Percentiles rank a stretch among this genome's conserved stretches.
Evolutionary conservation across 441 rosid species (phyloP).

Genomic region (Flueggea neowawraea): DNA sequence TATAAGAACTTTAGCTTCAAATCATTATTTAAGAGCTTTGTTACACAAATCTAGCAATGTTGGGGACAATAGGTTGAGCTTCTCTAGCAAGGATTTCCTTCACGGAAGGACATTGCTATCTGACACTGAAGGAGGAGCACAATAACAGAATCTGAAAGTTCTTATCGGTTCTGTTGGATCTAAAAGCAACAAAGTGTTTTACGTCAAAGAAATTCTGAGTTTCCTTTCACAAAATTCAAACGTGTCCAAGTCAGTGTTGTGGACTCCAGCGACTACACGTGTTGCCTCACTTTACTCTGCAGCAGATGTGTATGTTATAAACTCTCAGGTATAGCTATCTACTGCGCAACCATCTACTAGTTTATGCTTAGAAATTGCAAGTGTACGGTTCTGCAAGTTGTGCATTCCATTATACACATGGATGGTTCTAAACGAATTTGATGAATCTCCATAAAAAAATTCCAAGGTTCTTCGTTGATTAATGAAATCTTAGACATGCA

Average conservation of each 20-base stretch:
- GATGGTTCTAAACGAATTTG: not conserved
- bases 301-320: slow-evolving; percentile 88
- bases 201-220: slow-evolving; percentile 64
- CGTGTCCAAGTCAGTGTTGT: slow-evolving; percentile 64
- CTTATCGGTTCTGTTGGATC: slow-evolving; percentile 98
- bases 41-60: slow-evolving; percentile 32
- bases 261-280: slow-evolving; percentile 87
- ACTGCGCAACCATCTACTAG: slow-evolving; percentile 1
- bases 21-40: slow-evolving; percentile 67
- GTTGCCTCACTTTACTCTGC: slow-evolving; percentile 93
- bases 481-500: not conserved
- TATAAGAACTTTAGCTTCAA: slow-evolving; percentile 36
- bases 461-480: not conserved
- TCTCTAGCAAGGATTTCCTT: slow-evolving; percentile 15
- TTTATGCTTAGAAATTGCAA: not conserved
- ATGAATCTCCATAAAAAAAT: not conserved
- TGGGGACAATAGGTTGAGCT: slow-evolving; percentile 7
- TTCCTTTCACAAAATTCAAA: slow-evolving; percentile 56
- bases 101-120: slow-evolving; percentile 29
- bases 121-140: slow-evolving; percentile 20
- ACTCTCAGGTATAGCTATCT: slow-evolving; percentile 68
- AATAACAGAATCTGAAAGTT: slow-evolving; percentile 53
- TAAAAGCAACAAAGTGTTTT: slow-evolving; percentile 88
- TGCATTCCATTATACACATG: not conserved
- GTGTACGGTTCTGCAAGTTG: too few relatives aligned